phyloP scores from a whole-genome alignment of 2,329 filamentous ascomycete genomes.

The Aspergillus carbonarius region DNA sequence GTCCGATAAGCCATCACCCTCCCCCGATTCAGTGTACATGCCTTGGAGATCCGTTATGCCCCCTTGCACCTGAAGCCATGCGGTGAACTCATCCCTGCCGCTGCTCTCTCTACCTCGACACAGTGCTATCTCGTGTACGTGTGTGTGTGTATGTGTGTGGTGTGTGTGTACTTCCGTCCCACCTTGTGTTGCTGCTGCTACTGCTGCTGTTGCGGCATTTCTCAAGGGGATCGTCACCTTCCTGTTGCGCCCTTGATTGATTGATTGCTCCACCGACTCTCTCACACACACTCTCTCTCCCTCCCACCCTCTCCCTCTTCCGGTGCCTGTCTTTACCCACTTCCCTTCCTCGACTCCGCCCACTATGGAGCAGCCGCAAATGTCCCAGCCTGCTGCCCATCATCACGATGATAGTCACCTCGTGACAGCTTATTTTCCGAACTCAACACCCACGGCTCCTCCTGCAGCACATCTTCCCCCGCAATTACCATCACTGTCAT shows the following conservation, averaged over 20 bases:
- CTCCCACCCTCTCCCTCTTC: background rate
- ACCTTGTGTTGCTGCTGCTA: conserved; percentile 19
- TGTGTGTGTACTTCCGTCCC: conserved; percentile 23
- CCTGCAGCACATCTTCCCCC: conserved; percentile 17
- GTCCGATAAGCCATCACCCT: background rate
- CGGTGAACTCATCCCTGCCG: conserved; percentile 21
- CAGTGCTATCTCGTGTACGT: background rate
- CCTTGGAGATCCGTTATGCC: conserved; percentile 8
- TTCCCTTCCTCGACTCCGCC: conserved; percentile 13
- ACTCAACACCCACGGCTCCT: conserved; percentile 19
- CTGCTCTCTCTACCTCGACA: conserved; percentile 13
- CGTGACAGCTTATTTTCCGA: conserved; percentile 22
- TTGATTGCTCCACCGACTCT: conserved; percentile 19
- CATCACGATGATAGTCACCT: conserved; percentile 30
- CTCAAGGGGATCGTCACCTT: conserved; percentile 14
- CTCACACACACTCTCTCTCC: no score
- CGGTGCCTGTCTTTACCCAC: conserved; percentile 8
- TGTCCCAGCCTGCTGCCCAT: conserved; percentile 38
- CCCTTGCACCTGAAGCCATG: conserved; percentile 24
- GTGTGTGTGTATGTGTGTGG: no score
- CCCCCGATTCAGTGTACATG: background rate
- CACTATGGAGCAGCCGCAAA: conserved; percentile 35
- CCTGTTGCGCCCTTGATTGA: conserved; percentile 14
- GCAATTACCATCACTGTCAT: conserved; percentile 10
- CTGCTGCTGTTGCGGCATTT: conserved; percentile 17